Evolutionary conservation across 2,329 filamentous ascomycete species (phyloP).

Genomic region (Dryadomyces quercivorus): DNA sequence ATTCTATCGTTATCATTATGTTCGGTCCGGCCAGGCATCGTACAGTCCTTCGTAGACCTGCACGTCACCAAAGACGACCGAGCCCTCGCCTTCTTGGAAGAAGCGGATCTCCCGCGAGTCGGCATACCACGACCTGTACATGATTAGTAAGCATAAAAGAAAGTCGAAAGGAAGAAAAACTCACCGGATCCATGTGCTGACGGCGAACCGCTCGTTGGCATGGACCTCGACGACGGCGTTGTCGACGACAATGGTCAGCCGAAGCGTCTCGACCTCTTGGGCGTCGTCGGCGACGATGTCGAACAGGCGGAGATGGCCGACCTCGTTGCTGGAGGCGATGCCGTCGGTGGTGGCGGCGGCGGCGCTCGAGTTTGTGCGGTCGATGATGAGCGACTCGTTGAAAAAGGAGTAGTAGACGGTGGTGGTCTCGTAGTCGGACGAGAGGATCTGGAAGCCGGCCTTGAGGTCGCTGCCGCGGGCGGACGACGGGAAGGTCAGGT

Average conservation of each 20-base stretch:
- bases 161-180: neutral
- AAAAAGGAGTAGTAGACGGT: conserved; percentile 1
- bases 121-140: neutral
- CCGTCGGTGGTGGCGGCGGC: neutral
- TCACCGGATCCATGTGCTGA: neutral
- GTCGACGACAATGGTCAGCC: conserved; percentile 1
- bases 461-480: conserved; percentile 1
- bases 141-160: neutral
- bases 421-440: neutral
- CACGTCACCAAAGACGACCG: neutral
- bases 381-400: conserved; percentile 2
- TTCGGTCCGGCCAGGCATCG: neutral
- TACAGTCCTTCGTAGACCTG: neutral
- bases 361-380: conserved; percentile 1
- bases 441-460: conserved; percentile 2
- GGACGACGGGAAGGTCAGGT: neutral
- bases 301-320: neutral
- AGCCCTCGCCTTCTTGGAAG: neutral
- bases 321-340: conserved; percentile 1
- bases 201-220: conserved; percentile 1
- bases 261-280: neutral
- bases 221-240: conserved; percentile 3
- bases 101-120: neutral
- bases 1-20: too few relatives aligned
- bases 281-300: neutral